These are phyloP conservation scores for Penicillium bovifimosum DNA, from an alignment of 495 filamentous ascomycete genomes.

Conservation along the genomic window DNA sequence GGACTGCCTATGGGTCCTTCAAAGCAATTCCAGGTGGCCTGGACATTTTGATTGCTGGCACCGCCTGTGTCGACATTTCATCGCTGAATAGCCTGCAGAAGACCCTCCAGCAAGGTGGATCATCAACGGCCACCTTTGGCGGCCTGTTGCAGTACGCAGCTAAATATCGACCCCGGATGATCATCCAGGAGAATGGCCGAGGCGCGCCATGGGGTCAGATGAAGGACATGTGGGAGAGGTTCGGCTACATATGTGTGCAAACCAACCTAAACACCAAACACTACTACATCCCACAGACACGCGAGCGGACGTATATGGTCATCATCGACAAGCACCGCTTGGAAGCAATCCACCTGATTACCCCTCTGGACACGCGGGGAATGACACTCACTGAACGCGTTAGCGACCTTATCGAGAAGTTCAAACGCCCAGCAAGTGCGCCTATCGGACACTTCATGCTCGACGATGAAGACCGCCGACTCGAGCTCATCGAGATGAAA, in stretches of 20 bases:
- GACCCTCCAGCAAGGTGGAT: constrained; percentile 48
- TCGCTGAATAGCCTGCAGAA: constrained; percentile 35
- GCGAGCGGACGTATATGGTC: constrained; percentile 66
- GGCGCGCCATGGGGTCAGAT: constrained; percentile 59
- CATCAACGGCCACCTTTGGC: constrained; percentile 66
- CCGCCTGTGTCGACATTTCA: no score
- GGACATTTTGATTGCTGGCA: no score
- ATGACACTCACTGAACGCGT: constrained; percentile 18
- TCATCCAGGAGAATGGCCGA: constrained; percentile 72
- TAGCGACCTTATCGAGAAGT: constrained; percentile 27
- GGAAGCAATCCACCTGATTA: constrained; percentile 7
- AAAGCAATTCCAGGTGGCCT: no score
- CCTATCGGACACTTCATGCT: constrained; percentile 59
- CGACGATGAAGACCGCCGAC: constrained; percentile 49
- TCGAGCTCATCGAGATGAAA: constrained; percentile 44
- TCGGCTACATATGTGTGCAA: constrained; percentile 50
- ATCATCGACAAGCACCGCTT: constrained; percentile 47
- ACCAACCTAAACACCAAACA: constrained; percentile 61
- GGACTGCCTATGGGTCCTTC: constrained; percentile 64
- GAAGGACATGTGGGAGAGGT: constrained; percentile 38
- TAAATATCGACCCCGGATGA: constrained; percentile 51
- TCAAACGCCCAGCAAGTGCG: no score
- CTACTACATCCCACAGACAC: constrained; percentile 76
- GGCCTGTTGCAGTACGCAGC: constrained; percentile 55
- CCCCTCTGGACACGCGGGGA: constrained; percentile 17